Conservation (phyloP, 805 yeast species). For the Saturnispora serradocipensis region DNA sequence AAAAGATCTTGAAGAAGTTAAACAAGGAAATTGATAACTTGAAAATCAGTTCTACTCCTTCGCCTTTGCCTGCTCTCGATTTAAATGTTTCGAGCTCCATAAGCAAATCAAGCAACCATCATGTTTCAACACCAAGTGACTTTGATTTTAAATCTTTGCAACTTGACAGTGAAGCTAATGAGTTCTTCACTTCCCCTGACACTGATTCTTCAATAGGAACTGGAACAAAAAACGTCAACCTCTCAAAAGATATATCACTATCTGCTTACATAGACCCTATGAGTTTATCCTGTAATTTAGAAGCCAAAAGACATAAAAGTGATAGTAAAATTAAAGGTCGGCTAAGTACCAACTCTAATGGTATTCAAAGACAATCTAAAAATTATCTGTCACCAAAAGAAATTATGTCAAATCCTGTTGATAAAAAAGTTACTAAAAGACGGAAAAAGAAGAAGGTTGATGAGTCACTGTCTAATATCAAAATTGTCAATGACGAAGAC, state of each 20-base stretch:
- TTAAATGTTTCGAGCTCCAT: background rate
- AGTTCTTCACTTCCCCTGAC: constrained; percentile 4
- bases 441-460: constrained; percentile 1
- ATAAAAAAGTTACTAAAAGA: background rate
- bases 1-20: constrained; percentile 32
- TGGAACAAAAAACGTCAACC: constrained; percentile 3
- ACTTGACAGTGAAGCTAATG: background rate
- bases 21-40: constrained; percentile 32
- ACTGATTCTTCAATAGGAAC: constrained; percentile 7
- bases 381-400: constrained; percentile 5
- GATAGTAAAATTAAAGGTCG: constrained; percentile 1
- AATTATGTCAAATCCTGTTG: constrained; percentile 1
- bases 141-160: background rate
- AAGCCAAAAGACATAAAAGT: constrained; percentile 21
- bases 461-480: background rate
- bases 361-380: background rate
- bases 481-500: constrained; percentile 1
- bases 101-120: background rate
- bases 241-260: background rate
- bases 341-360: constrained; percentile 1
- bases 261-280: constrained; percentile 21
- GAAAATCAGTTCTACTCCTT: constrained; percentile 12
- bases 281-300: constrained; percentile 25
- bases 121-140: background rate
- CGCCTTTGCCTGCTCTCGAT: background rate